Percentiles rank a stretch among this genome's conserved stretches.
Evolutionary conservation across 768 basidiomycete species (phyloP).

Genomic region (Hemileccinum rubropunctum): DNA sequence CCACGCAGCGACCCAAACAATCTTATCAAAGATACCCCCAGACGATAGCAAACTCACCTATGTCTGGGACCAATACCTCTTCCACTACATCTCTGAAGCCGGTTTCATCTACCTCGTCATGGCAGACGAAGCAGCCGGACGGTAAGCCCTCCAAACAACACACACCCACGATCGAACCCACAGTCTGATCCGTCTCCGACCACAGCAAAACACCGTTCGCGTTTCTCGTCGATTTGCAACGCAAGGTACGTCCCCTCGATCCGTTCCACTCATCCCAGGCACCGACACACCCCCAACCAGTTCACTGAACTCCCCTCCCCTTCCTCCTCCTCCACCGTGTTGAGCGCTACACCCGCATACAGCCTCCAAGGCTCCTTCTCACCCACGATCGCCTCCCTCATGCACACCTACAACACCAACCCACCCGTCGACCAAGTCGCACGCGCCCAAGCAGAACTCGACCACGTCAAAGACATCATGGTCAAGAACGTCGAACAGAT

Average conservation of each 20-base stretch:
- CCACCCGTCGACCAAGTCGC: slow-evolving; percentile 87
- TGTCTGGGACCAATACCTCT: slow-evolving; percentile 91
- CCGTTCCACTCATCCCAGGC: slow-evolving; percentile 2
- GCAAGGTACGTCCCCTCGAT: slow-evolving; percentile 45
- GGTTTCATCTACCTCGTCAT: slow-evolving; percentile 90
- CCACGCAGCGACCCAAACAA: slow-evolving; percentile 72
- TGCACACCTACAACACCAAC: slow-evolving; percentile 86
- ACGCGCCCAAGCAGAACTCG: slow-evolving; percentile 85
- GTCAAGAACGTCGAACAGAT: slow-evolving; percentile 98
- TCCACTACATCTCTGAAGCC: slow-evolving; percentile 90
- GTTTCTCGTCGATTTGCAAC: slow-evolving; percentile 84
- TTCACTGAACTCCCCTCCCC: slow-evolving; percentile 56
- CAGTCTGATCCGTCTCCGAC: neutral
- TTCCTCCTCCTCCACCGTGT: slow-evolving; percentile 57
- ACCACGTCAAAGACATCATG: slow-evolving; percentile 95
- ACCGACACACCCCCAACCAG: slow-evolving; percentile 29
- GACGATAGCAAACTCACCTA: slow-evolving; percentile 81
- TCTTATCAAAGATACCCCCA: slow-evolving; percentile 93
- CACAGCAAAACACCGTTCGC: slow-evolving; percentile 88
- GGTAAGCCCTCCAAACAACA: too few species aligned
- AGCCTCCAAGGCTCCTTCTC: slow-evolving; percentile 72
- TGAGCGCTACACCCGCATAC: slow-evolving; percentile 50
- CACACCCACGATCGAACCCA: neutral
- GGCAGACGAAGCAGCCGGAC: slow-evolving; percentile 89
- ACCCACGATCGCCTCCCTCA: slow-evolving; percentile 64